phyloP scores from a whole-genome alignment of 768 basidiomycete genomes.

The Leccinum rimulosum region DNA sequence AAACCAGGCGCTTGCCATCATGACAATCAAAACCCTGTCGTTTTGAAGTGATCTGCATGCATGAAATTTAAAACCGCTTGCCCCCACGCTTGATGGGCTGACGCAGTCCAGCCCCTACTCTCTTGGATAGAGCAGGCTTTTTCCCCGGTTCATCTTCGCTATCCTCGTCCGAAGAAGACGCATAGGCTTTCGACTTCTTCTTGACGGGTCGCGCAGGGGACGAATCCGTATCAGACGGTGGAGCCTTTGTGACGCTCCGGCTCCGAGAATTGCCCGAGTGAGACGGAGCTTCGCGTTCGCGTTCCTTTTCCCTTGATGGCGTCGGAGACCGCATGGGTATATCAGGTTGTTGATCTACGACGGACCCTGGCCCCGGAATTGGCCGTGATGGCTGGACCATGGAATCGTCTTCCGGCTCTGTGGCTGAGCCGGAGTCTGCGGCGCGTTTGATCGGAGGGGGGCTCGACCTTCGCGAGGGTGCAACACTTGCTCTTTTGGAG shows the following conservation, averaged over 20 bases:
- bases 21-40: neutral
- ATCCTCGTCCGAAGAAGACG: conserved; percentile 50
- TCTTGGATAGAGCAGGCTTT: conserved; percentile 40
- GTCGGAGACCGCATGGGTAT: conserved; percentile 21
- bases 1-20: neutral
- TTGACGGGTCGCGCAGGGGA: conserved; percentile 54
- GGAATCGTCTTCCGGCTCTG: conserved; percentile 28
- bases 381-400: conserved; percentile 3
- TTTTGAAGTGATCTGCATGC: neutral
- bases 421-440: conserved; percentile 26
- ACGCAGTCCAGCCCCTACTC: conserved; percentile 47
- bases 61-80: conserved; percentile 58
- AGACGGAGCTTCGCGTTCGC: neutral
- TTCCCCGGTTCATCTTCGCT: conserved; percentile 55
- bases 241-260: conserved; percentile 24
- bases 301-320: conserved; percentile 14
- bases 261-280: conserved; percentile 17
- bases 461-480: conserved; percentile 6
- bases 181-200: conserved; percentile 44
- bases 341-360: conserved; percentile 14
- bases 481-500: conserved; percentile 5
- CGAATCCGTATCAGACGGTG: conserved; percentile 45
- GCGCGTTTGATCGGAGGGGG: conserved; percentile 13
- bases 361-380: neutral
- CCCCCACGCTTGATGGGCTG: conserved; percentile 78